Base-by-base conservation (phyloP, 768 basidiomycete genomes). In the Phlebiopsis gigantea region DNA sequence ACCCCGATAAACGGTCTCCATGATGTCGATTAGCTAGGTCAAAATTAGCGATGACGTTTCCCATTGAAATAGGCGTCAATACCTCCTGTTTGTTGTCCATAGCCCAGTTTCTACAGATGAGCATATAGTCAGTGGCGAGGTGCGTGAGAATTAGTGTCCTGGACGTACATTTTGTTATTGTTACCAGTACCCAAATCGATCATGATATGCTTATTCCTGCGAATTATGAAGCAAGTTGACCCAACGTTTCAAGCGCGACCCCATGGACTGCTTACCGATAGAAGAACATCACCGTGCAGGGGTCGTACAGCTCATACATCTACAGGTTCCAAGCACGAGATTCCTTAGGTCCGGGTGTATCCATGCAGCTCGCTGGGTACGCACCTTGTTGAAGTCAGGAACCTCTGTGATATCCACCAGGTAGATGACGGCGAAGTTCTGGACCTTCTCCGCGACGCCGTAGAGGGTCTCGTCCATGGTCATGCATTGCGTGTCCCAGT, bases 301-400 rank as follows among this genome's bases (percentile, higher is more conserved):
- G 86, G 67, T 98, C 96, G 69, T 98, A 99, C 71, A 98, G 74
- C 70, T 98, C 97, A 72, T 98, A 98, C 96, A 98, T 98, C 94
- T 96, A 61, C 53, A 59, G 47, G n/a, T 60, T 15, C 30, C n/a
- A 4, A 34, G 26, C 14, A 49, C 24, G 24, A n/a, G n/a, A n/a
- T n/a, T n/a, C n/a, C n/a, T n/a, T 19, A 46, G 5, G n/a, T 43
- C 21, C 34, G 12, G 24, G 46, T 50, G 29, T 12, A n/a, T n/a
- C n/a, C n/a, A n/a, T n/a, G n/a, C n/a, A n/a, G n/a, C n/a, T n/a
- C n/a, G n/a, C n/a, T 9, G 5, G 12, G 5, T 0, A 2, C 81
- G 39, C 50, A 88, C 95, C 84, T 98, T 98, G 75, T 96, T 98
- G 75, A 98, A 98, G 70, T 98, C 97, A 1, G 97, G 96, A 0